A percentile compares a stretch with the other conserved stretches of the same genome.
These are phyloP conservation scores for Anisodus acutangulus DNA, from an alignment of 257 asterid species.

Conservation along the genomic window DNA sequence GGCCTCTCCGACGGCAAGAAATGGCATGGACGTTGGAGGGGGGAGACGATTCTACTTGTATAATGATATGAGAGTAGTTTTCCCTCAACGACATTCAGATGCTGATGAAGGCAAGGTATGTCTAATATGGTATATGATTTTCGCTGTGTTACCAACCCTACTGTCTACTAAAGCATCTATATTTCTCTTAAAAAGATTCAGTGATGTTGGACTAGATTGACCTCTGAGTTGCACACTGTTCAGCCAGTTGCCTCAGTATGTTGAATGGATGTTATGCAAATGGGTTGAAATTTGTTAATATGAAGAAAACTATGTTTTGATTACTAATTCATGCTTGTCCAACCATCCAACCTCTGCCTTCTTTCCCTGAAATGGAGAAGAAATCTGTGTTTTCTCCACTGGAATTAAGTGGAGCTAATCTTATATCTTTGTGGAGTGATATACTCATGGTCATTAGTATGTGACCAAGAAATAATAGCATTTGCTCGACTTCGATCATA, in stretches of 20 bases:
- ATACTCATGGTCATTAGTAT: not conserved
- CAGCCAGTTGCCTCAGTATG: not conserved
- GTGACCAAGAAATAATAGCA: not conserved
- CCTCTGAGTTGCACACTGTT: conserved; percentile 6
- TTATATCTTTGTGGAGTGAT: not conserved
- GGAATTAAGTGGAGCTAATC: not conserved
- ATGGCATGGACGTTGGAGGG: conserved; percentile 45
- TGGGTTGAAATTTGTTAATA: not conserved
- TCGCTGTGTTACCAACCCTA: not conserved
- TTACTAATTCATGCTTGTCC: not conserved
- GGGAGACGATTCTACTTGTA: conserved; percentile 84
- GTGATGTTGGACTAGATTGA: conserved; percentile 19
- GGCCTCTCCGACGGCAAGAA: conserved; percentile 54
- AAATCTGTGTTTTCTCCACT: not conserved
- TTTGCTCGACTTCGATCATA: not conserved
- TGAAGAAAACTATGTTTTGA: not conserved
- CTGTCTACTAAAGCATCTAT: not conserved
- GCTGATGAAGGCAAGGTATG: conserved; percentile 95
- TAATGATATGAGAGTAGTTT: conserved; percentile 87
- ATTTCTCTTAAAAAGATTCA: not conserved
- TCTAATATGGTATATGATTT: not conserved
- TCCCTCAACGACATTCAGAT: conserved; percentile 95
- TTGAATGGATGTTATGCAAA: not conserved
- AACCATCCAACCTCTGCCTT: not conserved
- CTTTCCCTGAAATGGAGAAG: not conserved